Percentiles rank a stretch among this genome's conserved stretches.
Conservation (phyloP, 78 protist species). For the Polysphondylium violaceum region DNA sequence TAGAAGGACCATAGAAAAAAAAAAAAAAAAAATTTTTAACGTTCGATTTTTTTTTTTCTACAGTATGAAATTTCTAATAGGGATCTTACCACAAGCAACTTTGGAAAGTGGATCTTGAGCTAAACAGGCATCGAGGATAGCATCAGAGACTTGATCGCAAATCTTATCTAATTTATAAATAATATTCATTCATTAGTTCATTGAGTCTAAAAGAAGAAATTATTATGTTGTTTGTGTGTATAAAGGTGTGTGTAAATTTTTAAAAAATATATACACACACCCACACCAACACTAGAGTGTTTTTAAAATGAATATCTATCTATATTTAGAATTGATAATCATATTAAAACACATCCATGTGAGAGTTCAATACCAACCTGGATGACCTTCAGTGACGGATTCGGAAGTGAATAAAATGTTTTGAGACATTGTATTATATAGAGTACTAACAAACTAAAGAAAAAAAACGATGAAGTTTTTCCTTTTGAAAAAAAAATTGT, state of each 20-base stretch:
- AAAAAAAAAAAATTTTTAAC: not conserved
- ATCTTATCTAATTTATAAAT: constrained; percentile 98
- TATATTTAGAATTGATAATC: not conserved
- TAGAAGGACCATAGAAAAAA: not conserved
- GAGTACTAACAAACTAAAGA: not conserved
- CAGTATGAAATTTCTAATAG: not conserved
- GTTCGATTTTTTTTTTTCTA: not conserved
- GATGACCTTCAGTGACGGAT: constrained; percentile 99
- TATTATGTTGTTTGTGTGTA: too few relatives aligned
- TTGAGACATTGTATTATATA: not conserved
- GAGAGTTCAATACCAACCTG: constrained; percentile 86
- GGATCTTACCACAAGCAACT: constrained; percentile 98
- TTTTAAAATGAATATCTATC: not conserved
- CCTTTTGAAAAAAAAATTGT: not conserved
- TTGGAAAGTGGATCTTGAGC: constrained; percentile 96
- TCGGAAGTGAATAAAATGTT: constrained; percentile 97
- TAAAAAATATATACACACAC: too few relatives aligned
- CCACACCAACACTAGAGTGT: too few relatives aligned
- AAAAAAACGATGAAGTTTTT: too few relatives aligned
- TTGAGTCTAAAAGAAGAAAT: too few relatives aligned
- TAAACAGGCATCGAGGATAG: constrained; percentile 99
- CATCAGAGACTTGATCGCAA: constrained; percentile 99
- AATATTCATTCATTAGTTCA: too few relatives aligned
- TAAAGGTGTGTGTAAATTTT: too few relatives aligned
- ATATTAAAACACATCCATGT: not conserved